phyloP scores from a whole-genome alignment of 2,329 filamentous ascomycete genomes.

The Didymella keratinophila region DNA sequence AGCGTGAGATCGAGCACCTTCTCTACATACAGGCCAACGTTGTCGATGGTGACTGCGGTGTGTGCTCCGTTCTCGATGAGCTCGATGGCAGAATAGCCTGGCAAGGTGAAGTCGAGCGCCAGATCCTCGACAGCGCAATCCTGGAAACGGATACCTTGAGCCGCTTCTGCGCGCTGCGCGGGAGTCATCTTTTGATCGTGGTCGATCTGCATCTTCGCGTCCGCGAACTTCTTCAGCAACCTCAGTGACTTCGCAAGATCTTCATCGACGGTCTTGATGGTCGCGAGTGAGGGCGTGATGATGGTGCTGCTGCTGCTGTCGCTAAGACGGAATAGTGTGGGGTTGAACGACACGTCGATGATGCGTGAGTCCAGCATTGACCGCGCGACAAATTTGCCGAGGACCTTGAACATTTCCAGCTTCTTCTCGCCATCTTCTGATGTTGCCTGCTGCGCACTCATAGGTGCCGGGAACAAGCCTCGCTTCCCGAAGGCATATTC shows the following conservation, averaged over 20 bases:
- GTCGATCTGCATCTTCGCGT: constrained; percentile 83
- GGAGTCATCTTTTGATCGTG: constrained; percentile 71
- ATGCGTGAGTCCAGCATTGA: constrained; percentile 99
- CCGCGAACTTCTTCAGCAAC: constrained; percentile 84
- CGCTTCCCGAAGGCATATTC: constrained; percentile 86
- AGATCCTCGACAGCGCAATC: constrained; percentile 84
- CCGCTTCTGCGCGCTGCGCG: constrained; percentile 74
- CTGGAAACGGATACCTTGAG: constrained; percentile 75
- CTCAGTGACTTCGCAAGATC: constrained; percentile 85
- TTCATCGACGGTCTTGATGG: constrained; percentile 87
- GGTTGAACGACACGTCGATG: constrained; percentile 96
- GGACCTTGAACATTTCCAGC: constrained; percentile 85
- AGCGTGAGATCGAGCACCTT: constrained; percentile 91
- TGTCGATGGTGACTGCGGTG: constrained; percentile 82
- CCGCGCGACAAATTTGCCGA: constrained; percentile 95
- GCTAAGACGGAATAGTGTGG: constrained; percentile 95
- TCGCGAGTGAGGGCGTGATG: constrained; percentile 83
- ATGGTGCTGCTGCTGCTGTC: constrained; percentile 66
- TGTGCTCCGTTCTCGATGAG: constrained; percentile 78
- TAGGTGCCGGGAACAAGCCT: constrained; percentile 89
- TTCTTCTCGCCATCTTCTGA: constrained; percentile 86
- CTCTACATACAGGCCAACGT: constrained; percentile 88
- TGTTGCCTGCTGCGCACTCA: constrained; percentile 78
- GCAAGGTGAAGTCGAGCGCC: constrained; percentile 91
- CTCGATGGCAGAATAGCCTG: constrained; percentile 85